These are phyloP conservation scores for Phytophthora litchii DNA, from an alignment of 352 stramenopile species.

Conservation along the genomic window DNA sequence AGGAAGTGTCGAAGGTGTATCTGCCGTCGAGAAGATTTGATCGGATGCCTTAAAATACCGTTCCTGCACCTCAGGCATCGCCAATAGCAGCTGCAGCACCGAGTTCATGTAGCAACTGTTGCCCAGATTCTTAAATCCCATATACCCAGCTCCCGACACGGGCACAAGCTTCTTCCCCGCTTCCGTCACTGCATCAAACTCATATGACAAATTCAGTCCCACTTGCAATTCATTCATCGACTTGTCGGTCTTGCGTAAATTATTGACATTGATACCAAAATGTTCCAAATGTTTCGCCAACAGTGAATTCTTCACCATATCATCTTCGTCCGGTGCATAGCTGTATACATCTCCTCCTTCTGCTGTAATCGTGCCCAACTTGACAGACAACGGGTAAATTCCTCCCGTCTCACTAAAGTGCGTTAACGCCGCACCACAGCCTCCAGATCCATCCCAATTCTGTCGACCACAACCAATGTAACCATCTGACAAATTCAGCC, in stretches of 20 bases:
- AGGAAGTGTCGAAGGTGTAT: constrained; percentile 28
- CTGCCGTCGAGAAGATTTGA: constrained; percentile 61
- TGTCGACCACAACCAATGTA: constrained; percentile 86
- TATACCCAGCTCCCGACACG: constrained; percentile 90
- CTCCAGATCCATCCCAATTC: constrained; percentile 97
- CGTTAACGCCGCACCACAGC: constrained; percentile 95
- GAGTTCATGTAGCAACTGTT: constrained; percentile 99
- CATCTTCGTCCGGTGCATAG: constrained; percentile 97
- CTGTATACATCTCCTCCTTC: constrained; percentile 98
- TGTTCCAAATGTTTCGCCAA: constrained; percentile 94
- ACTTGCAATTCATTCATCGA: constrained; percentile 98
- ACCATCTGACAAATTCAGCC: constrained; percentile 97
- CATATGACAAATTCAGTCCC: constrained; percentile 98
- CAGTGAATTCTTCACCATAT: constrained; percentile 96
- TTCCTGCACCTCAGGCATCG: constrained; percentile 73
- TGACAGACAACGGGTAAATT: constrained; percentile 96
- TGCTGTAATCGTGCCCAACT: constrained; percentile 97
- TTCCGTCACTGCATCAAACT: constrained; percentile 98
- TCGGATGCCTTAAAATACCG: constrained; percentile 71
- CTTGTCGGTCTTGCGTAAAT: constrained; percentile 98
- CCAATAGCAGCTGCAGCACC: constrained; percentile 94
- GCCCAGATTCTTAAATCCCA: constrained; percentile 99
- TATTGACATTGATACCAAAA: constrained; percentile 96
- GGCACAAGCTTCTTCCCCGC: constrained; percentile 92
- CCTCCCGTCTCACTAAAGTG: constrained; percentile 95